Base-by-base conservation (phyloP, 371 early-diverging fungal genomes). In the Capillidium rhysosporum region DNA sequence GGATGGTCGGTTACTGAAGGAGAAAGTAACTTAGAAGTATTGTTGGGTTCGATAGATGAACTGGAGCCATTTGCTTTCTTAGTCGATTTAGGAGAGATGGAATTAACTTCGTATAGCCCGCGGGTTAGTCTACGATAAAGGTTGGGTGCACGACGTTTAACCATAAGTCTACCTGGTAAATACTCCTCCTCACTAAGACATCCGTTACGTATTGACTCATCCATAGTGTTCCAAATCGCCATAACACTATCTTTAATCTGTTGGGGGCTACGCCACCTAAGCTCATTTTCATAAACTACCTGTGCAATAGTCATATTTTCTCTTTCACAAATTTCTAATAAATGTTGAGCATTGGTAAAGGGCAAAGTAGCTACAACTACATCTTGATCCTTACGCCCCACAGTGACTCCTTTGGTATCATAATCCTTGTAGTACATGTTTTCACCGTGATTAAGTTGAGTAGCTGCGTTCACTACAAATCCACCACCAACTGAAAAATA, bases 401-500 rank as follows among this genome's bases (percentile, higher is more conserved):
- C 55, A 48, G 69, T 66, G 48, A 72, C 68, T 40, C 59, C 63
- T 47, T 55, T 56, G 56, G 55, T 59, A 54, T 61, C 59, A 34
- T 69, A 49, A 40, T 66, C 62, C 61, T 82, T 84, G 64, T 82
- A 90, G 57, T 76, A 90, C 2, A 84, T 82, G 60, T 90, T 90
- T 60, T 85, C 88, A 59, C 85, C 89, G 58, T 86, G 86, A 30
- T 77, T 78, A 8, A 86, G 59, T 54, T 84, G 81, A 0, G 90
- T 89, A 44, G 76, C 69, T 21, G 86, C 91, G 62, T 89, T 89
- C 29, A 94, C 87, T 16, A 94, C 92, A 66, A 94, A 94, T 1
- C 95, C 95, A 46, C 93, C 93, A 26, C 93, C 93, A 61, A 92
- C 89, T 57, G 86, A 84, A 63, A 90, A 92, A 67, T 88, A 91